Evolutionary conservation across 805 yeast genomes (phyloP).

Genomic region (Geotrichum ghanense): DNA sequence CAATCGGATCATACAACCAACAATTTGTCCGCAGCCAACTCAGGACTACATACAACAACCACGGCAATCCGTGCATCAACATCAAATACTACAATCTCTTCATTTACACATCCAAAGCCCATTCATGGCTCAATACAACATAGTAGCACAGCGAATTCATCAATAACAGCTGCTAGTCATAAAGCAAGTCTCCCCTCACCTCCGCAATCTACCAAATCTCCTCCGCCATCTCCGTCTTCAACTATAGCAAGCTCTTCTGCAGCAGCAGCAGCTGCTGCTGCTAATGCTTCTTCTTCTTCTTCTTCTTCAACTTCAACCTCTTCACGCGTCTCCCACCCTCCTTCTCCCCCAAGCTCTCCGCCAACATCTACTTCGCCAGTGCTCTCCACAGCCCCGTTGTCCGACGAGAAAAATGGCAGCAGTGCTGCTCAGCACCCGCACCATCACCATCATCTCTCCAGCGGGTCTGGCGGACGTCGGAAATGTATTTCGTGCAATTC

Average conservation of each 20-base stretch:
- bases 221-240: conserved; percentile 1
- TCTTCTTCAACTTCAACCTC: conserved; percentile 2
- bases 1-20: conserved; percentile 7
- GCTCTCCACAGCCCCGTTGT: background rate
- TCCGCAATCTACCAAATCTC: conserved; percentile 1
- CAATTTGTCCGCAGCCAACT: no score
- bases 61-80: background rate
- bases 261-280: background rate
- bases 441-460: background rate
- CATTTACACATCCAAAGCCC: background rate
- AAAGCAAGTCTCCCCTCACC: background rate
- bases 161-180: no score
- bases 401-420: background rate
- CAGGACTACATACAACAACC: no score
- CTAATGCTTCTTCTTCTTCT: background rate
- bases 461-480: conserved; percentile 26
- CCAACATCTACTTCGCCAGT: background rate
- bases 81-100: background rate
- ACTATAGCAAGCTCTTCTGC: background rate
- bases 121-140: background rate
- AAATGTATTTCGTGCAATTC: conserved; percentile 85
- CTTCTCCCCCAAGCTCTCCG: background rate
- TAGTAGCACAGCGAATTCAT: background rate
- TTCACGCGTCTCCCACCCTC: background rate
- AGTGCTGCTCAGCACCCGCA: background rate